phyloP scores from a whole-genome alignment of 2,329 filamentous ascomycete genomes.

The Verticillium longisporum region DNA sequence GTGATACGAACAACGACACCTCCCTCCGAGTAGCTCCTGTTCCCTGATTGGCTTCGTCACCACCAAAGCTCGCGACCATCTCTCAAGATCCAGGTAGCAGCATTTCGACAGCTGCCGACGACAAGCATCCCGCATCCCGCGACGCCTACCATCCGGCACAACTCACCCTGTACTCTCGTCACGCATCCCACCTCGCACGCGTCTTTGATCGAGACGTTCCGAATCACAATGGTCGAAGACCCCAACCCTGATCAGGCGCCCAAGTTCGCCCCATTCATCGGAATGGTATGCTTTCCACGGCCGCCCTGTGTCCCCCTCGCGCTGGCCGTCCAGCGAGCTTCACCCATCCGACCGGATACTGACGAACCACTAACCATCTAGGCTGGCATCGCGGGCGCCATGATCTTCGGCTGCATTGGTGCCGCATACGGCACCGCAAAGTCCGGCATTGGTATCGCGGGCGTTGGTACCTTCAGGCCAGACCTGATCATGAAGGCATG shows the following conservation, averaged over 20 bases:
- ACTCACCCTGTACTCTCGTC: constrained; percentile 8
- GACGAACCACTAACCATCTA: constrained; percentile 22
- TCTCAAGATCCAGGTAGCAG: constrained; percentile 7
- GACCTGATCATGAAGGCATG: constrained; percentile 86
- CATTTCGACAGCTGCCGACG: constrained; percentile 5
- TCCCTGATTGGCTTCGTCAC: constrained; percentile 10
- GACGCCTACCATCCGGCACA: constrained; percentile 12
- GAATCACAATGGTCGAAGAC: constrained; percentile 39
- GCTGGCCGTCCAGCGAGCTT: not conserved
- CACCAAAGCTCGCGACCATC: constrained; percentile 10
- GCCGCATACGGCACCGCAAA: constrained; percentile 85
- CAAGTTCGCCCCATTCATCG: constrained; percentile 81
- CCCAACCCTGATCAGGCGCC: constrained; percentile 52
- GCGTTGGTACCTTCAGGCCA: constrained; percentile 76
- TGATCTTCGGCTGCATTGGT: constrained; percentile 75
- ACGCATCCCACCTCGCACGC: constrained; percentile 1
- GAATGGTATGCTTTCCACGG: constrained; percentile 54
- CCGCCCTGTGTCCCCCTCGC: not conserved
- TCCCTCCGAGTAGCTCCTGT: not conserved
- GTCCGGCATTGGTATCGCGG: constrained; percentile 80
- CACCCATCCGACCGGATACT: not conserved
- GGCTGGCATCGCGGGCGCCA: constrained; percentile 73
- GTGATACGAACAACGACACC: not conserved
- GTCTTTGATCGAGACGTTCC: constrained; percentile 3
- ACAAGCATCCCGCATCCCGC: constrained; percentile 2